A percentile compares a stretch with the other conserved stretches of the same genome.
These are phyloP conservation scores for Phytopythium oedochilum DNA, from an alignment of 352 stramenopile genomes.

Conservation along the genomic window DNA sequence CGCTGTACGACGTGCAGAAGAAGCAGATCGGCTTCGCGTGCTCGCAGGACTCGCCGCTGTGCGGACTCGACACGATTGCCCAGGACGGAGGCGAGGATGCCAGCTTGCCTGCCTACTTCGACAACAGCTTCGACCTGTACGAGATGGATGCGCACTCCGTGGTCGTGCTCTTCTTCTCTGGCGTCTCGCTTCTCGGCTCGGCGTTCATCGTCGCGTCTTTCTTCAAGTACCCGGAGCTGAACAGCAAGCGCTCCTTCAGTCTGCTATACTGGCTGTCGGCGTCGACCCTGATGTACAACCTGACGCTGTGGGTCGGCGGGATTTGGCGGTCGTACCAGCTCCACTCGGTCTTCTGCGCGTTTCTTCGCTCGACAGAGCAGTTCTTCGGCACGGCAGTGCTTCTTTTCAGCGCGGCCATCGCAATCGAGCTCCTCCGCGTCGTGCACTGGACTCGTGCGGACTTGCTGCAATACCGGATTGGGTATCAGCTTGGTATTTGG, in stretches of 20 bases:
- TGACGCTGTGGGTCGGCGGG: slow-evolving; percentile 53
- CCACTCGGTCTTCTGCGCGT: slow-evolving; percentile 38
- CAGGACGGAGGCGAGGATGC: slow-evolving; percentile 13
- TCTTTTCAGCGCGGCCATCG: slow-evolving; percentile 45
- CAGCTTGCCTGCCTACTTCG: slow-evolving; percentile 26
- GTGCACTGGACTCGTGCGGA: slow-evolving; percentile 47
- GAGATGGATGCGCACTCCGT: slow-evolving; percentile 73
- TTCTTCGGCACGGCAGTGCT: slow-evolving; percentile 63
- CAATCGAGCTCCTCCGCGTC: slow-evolving; percentile 60
- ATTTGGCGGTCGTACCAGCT: slow-evolving; percentile 30
- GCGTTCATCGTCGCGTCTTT: slow-evolving; percentile 66
- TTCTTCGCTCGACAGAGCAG: slow-evolving; percentile 56
- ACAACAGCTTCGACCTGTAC: slow-evolving; percentile 69
- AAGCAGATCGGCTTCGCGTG: slow-evolving; percentile 87
- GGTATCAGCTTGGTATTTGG: slow-evolving; percentile 62
- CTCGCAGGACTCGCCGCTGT: slow-evolving; percentile 32
- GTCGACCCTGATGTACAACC: slow-evolving; percentile 55
- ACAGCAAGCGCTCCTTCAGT: slow-evolving; percentile 39
- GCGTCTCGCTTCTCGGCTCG: slow-evolving; percentile 59
- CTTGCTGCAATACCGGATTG: slow-evolving; percentile 46
- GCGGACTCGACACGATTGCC: slow-evolving; percentile 30
- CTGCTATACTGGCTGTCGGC: slow-evolving; percentile 66
- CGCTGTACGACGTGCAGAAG: slow-evolving; percentile 87
- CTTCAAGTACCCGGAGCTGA: slow-evolving; percentile 55
- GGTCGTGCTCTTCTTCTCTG: slow-evolving; percentile 66